Evolutionary conservation across 2,329 filamentous ascomycete species (phyloP).

Genomic region (Microcyclosporella mali): DNA sequence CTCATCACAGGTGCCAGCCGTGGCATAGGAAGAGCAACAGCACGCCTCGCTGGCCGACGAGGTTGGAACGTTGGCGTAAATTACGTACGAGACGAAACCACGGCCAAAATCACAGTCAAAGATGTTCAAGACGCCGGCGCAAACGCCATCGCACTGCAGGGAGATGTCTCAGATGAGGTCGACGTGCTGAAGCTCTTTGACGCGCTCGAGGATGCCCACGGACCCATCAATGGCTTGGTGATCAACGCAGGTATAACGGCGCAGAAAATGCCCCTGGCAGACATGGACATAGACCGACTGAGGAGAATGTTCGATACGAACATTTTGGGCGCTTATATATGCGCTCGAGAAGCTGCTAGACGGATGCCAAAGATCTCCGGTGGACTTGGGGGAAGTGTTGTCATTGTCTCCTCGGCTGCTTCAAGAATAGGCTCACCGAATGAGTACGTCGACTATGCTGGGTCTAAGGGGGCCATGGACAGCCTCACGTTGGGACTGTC

Average conservation of each 20-base stretch:
- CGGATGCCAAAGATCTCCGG: conserved; percentile 14
- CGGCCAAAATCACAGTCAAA: conserved; percentile 17
- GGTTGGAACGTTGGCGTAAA: conserved; percentile 27
- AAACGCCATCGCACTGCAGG: conserved; percentile 13
- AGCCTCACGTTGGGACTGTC: conserved; percentile 22
- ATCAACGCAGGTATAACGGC: conserved; percentile 27
- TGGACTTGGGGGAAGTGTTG: conserved; percentile 16
- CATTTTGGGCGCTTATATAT: conserved; percentile 25
- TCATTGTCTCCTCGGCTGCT: conserved; percentile 25
- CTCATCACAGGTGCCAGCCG: conserved; percentile 23
- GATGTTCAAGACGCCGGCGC: conserved; percentile 20
- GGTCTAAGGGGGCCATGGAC: conserved; percentile 26
- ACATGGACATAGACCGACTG: conserved; percentile 21
- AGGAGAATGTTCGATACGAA: conserved; percentile 23
- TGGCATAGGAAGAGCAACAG: conserved; percentile 24
- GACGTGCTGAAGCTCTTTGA: conserved; percentile 23
- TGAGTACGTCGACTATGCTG: conserved; percentile 27
- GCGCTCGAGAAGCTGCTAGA: conserved; percentile 24
- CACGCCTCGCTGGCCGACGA: conserved; percentile 18
- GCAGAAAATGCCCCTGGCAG: conserved; percentile 17
- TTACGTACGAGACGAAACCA: conserved; percentile 16
- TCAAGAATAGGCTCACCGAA: conserved; percentile 23
- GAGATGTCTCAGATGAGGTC: conserved; percentile 19
- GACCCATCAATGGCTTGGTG: conserved; percentile 21
- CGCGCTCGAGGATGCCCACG: conserved; percentile 17